phyloP scores from a whole-genome alignment of 83 land plant genomes.

The Thuja plicata region DNA sequence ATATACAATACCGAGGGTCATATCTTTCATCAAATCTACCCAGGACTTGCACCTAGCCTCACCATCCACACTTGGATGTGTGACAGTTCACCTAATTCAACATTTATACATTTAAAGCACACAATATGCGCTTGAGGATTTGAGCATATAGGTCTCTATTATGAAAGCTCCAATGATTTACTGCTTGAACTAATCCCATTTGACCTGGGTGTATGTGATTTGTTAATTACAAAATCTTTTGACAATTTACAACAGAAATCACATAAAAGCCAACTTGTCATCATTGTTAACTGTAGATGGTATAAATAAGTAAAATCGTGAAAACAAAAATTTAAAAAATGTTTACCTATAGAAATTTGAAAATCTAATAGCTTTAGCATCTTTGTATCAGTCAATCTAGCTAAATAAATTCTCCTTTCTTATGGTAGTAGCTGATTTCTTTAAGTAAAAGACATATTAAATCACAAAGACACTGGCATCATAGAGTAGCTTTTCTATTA shows the following conservation, averaged over 20 bases:
- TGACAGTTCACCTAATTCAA: too few species aligned
- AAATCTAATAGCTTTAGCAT: neutral
- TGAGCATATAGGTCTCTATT: too few species aligned
- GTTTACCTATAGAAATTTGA: neutral
- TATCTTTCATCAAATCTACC: too few species aligned
- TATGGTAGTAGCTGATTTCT: neutral
- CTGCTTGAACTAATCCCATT: neutral
- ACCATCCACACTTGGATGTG: too few species aligned
- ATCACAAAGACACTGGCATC: neutral
- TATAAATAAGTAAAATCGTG: neutral
- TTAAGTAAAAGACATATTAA: neutral
- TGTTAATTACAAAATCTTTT: neutral
- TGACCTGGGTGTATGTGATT: neutral
- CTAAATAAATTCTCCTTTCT: neutral
- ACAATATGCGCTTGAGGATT: too few species aligned
- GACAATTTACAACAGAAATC: neutral
- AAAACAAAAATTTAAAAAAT: neutral
- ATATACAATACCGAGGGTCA: too few species aligned
- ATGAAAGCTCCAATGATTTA: too few species aligned
- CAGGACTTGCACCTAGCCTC: too few species aligned
- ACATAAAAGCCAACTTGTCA: neutral
- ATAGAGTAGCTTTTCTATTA: neutral
- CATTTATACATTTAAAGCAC: too few species aligned
- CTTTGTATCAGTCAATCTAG: neutral
- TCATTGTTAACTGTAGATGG: neutral